These are phyloP conservation scores for Boletus sp. DNA, from an alignment of 768 basidiomycete genomes.

Conservation along the genomic window DNA sequence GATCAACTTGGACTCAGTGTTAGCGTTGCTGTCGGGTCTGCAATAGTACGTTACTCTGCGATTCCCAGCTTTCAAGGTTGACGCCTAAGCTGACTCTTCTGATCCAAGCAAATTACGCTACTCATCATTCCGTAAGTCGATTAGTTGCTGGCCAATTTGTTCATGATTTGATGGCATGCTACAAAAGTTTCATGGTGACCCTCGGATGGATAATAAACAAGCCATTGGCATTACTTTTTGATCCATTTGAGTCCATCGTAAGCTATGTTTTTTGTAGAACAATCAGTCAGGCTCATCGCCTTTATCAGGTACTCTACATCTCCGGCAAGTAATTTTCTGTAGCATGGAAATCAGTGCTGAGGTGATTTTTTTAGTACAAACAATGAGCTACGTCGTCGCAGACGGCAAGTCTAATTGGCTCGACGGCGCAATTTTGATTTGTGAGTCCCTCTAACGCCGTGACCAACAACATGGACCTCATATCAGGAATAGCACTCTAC, in stretches of 20 bases:
- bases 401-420: slow-evolving; percentile 86
- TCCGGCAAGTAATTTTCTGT: slow-evolving; percentile 35
- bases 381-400: slow-evolving; percentile 76
- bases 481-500: slow-evolving; percentile 50
- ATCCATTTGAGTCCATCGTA: slow-evolving; percentile 82
- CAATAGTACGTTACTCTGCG: slow-evolving; percentile 48
- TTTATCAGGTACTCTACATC: slow-evolving; percentile 34
- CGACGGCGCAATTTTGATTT: slow-evolving; percentile 72
- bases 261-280: slow-evolving; percentile 11
- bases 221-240: slow-evolving; percentile 77
- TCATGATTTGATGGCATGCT: neutral
- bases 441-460: slow-evolving; percentile 35
- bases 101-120: slow-evolving; percentile 69
- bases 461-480: neutral
- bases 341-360: slow-evolving; percentile 25
- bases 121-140: slow-evolving; percentile 74
- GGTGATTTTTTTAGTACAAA: slow-evolving; percentile 51
- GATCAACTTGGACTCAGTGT: slow-evolving; percentile 80
- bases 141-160: neutral
- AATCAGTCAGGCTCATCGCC: slow-evolving; percentile 6
- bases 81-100: neutral
- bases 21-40: slow-evolving; percentile 79
- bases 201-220: slow-evolving; percentile 83
- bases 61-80: neutral
- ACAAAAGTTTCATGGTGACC: slow-evolving; percentile 59